These are phyloP conservation scores for Syzygium aromaticum DNA, from an alignment of 345 rosid species.

Conservation along the genomic window DNA sequence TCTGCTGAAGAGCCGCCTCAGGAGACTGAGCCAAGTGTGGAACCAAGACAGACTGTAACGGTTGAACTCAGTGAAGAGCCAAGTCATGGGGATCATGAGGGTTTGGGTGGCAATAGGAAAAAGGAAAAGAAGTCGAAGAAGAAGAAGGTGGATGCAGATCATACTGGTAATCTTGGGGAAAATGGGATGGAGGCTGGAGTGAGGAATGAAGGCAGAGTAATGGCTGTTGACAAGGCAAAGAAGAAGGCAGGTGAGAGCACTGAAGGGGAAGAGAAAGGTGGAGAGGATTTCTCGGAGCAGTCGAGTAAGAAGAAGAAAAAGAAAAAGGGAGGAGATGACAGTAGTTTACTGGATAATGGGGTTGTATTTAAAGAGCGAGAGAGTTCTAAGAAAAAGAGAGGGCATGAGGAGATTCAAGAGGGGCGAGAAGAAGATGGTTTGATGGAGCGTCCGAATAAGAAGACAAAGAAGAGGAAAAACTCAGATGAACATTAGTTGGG, in stretches of 20 bases:
- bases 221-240: background rate
- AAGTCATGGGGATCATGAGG: background rate
- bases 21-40: background rate
- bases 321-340: background rate
- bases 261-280: background rate
- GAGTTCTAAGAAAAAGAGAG: constrained; percentile 1
- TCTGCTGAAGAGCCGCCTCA: background rate
- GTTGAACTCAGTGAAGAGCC: background rate
- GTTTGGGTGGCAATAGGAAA: background rate
- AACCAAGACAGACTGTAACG: background rate
- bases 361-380: background rate
- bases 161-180: background rate
- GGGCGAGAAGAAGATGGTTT: background rate
- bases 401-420: background rate
- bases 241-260: background rate
- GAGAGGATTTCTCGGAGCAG: background rate
- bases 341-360: background rate
- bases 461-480: constrained; percentile 1
- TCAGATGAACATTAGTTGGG: background rate
- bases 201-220: background rate
- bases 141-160: background rate
- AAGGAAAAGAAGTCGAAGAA: background rate
- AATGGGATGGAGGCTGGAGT: background rate
- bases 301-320: background rate
- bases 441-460: background rate